Evolutionary conservation across 257 asterid genomes (phyloP), one percentile per base, ranked within the genome.

Genomic region (Solanum clarkiae): DNA sequence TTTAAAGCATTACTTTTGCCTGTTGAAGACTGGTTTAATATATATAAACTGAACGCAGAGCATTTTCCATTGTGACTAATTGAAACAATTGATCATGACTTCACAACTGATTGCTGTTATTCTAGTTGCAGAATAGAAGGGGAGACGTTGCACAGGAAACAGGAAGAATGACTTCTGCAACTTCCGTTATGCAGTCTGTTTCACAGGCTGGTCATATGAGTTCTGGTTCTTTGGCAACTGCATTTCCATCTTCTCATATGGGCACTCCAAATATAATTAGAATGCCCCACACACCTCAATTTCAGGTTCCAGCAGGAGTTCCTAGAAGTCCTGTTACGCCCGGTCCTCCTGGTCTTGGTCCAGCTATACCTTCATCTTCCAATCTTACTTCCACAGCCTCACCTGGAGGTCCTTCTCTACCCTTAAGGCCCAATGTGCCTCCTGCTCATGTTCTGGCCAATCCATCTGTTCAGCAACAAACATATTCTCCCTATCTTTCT

Each of bases 311-410:
- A 63, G 82, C 88, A 14, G 95, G 92, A 83, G 86, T 90, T 81
- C 92, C 91, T 86, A 91, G 86, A 81, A 85, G 91, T 85, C 93
- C 96, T 66, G 59, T 85, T 24, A 85, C 91, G 24, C 92, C 92
- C 84, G 93, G 87, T 57, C 90, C 96, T 36, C 93, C 97, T 71
- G 98, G 97, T 87, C 85, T 91, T 51, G 86, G 94, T 85, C 90
- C 90, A 68, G 84, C 91, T 80, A 54, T 85, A n/a, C 90, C 88
- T 86, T 89, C 92, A 83, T 84, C 93, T 72, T 87, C 91, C 89
- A 92, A 81, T 85, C 77, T 89, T 66, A 85, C 86, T 83, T 79
- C 81, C 16, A 86, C 88, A 57, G 86, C 89, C 49, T 86, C 92
- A 32, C 69, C 91, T 82, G 89, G 88, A 26, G 93, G 90, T 86